phyloP scores from a whole-genome alignment of 2,329 filamentous ascomycete species.

The Ascochyta lentis region DNA sequence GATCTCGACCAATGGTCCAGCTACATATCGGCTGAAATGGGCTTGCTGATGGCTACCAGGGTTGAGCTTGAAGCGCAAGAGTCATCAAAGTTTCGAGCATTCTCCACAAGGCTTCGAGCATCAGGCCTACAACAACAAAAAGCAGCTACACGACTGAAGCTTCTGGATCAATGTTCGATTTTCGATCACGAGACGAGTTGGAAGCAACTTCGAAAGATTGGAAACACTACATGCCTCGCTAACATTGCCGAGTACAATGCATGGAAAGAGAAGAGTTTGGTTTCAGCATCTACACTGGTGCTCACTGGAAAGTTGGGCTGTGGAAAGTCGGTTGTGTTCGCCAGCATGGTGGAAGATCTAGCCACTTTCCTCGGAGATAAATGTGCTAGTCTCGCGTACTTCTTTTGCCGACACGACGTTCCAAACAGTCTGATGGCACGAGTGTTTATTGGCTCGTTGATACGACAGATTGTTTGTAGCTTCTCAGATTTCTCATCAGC shows the following conservation, averaged over 20 bases:
- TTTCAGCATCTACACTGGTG: constrained; percentile 20
- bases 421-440: constrained; percentile 30
- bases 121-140: constrained; percentile 22
- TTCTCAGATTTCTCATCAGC: constrained; percentile 8
- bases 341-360: constrained; percentile 51
- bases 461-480: constrained; percentile 47
- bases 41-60: neutral
- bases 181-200: constrained; percentile 52
- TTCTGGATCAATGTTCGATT: constrained; percentile 52
- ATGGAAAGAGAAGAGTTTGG: constrained; percentile 32
- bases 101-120: constrained; percentile 27
- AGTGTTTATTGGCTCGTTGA: constrained; percentile 34
- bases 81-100: constrained; percentile 32
- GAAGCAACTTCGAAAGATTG: constrained; percentile 53
- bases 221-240: constrained; percentile 42
- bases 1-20: constrained; percentile 47
- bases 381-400: constrained; percentile 27
- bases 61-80: constrained; percentile 31
- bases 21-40: constrained; percentile 48
- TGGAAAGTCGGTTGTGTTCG: constrained; percentile 55
- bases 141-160: constrained; percentile 27
- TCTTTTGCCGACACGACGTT: constrained; percentile 39
- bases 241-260: constrained; percentile 29
- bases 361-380: constrained; percentile 4
- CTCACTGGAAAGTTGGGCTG: constrained; percentile 51